Evolutionary conservation across 139 green algal genomes (phyloP).

Genomic region (Picochlorum sp.): DNA sequence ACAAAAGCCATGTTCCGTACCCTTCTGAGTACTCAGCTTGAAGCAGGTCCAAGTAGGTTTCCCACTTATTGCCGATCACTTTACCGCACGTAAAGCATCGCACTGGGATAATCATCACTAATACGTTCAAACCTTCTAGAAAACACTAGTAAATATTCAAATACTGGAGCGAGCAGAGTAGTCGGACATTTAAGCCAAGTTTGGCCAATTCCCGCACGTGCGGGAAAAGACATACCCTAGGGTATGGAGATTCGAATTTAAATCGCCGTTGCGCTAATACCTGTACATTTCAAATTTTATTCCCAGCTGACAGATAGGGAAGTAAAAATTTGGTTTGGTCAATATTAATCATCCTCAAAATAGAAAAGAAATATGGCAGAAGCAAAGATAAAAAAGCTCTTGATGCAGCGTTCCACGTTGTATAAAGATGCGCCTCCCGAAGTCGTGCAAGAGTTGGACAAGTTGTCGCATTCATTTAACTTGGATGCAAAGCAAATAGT

Average conservation of each 20-base stretch:
- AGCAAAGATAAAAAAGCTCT: background rate
- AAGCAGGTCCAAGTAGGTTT: constrained; percentile 95
- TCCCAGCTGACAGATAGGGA: no score
- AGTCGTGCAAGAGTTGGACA: constrained; percentile 6
- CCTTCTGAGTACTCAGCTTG: constrained; percentile 65
- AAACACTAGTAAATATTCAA: no score
- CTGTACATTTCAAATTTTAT: no score
- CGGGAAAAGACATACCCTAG: no score
- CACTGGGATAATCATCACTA: constrained; percentile 95
- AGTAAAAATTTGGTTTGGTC: no score
- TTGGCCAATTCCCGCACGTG: no score
- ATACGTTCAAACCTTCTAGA: no score
- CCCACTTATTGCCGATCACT: constrained; percentile 99
- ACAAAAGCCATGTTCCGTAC: constrained; percentile 27
- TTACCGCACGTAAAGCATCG: constrained; percentile 98
- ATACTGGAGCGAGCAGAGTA: no score
- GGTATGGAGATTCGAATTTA: no score
- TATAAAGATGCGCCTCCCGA: constrained; percentile 9
- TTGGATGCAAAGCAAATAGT: constrained; percentile 11
- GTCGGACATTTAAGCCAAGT: no score
- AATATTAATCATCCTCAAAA: no score
- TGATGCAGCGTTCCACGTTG: constrained; percentile 5
- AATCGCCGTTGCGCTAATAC: no score
- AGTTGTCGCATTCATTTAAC: background rate
- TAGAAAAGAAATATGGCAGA: constrained; percentile 7